Evolutionary conservation across 176 grass and related monocot species (phyloP).

Genomic region (Stipa capillata): DNA sequence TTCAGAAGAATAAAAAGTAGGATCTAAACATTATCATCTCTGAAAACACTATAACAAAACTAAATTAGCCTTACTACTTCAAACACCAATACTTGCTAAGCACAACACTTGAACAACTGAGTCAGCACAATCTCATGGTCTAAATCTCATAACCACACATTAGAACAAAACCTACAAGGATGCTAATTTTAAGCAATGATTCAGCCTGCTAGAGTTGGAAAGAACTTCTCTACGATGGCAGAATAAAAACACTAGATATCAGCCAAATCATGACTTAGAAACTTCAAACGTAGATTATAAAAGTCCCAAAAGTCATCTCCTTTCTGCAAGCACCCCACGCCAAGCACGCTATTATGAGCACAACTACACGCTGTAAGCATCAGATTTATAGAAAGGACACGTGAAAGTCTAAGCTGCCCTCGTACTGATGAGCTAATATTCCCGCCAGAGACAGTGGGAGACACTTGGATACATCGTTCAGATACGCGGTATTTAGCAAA

Average conservation of each 20-base stretch:
- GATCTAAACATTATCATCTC: not conserved
- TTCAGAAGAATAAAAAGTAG: conserved; percentile 1
- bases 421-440: not conserved
- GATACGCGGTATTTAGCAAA: not conserved
- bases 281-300: not conserved
- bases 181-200: not conserved
- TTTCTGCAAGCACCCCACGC: not conserved
- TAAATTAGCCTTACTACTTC: not conserved
- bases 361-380: not conserved
- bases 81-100: not conserved
- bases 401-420: not conserved
- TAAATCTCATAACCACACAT: not conserved
- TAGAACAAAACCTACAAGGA: not conserved
- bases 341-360: not conserved
- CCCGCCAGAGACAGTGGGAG: not conserved
- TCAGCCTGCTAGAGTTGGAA: not conserved
- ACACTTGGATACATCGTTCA: not conserved
- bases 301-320: not conserved
- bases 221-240: not conserved
- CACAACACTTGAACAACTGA: not conserved
- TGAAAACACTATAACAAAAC: not conserved
- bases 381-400: not conserved
- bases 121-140: not conserved
- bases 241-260: not conserved
- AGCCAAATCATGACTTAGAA: not conserved